phyloP scores from a whole-genome alignment of 768 basidiomycete species.

The Lactarius hatsudake region DNA sequence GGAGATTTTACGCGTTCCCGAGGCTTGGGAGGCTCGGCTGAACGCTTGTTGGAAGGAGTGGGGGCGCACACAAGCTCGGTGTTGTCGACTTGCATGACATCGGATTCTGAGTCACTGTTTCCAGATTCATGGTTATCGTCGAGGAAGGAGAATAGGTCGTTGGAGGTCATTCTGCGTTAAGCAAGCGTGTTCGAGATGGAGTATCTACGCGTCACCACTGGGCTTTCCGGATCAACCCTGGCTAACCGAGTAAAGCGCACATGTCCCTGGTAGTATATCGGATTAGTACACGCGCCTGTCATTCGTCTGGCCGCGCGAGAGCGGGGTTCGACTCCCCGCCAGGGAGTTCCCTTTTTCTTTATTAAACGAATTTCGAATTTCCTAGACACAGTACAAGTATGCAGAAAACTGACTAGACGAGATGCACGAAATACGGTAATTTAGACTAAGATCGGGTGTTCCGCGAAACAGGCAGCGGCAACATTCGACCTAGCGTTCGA shows the following conservation, averaged over 20 bases:
- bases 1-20: conserved; percentile 7
- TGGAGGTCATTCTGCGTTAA: conserved; percentile 32
- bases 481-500: neutral
- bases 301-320: conserved; percentile 31
- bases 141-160: conserved; percentile 69
- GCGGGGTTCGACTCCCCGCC: conserved; percentile 39
- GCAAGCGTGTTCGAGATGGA: neutral
- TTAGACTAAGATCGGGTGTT: neutral
- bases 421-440: neutral
- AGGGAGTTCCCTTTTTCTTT: conserved; percentile 25
- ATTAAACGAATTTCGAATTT: neutral
- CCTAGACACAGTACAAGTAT: neutral
- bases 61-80: conserved; percentile 30
- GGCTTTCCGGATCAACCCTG: neutral
- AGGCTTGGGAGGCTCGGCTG: conserved; percentile 36
- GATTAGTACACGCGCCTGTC: conserved; percentile 30
- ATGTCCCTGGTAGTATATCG: conserved; percentile 30
- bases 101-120: conserved; percentile 38
- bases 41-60: conserved; percentile 42
- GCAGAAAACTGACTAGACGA: neutral
- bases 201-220: no score
- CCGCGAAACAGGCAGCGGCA: neutral
- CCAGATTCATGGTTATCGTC: conserved; percentile 35
- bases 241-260: neutral
- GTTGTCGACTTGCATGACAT: conserved; percentile 20